These are phyloP conservation scores for Xylaria curta DNA, from an alignment of 495 filamentous ascomycete species.

Conservation along the genomic window DNA sequence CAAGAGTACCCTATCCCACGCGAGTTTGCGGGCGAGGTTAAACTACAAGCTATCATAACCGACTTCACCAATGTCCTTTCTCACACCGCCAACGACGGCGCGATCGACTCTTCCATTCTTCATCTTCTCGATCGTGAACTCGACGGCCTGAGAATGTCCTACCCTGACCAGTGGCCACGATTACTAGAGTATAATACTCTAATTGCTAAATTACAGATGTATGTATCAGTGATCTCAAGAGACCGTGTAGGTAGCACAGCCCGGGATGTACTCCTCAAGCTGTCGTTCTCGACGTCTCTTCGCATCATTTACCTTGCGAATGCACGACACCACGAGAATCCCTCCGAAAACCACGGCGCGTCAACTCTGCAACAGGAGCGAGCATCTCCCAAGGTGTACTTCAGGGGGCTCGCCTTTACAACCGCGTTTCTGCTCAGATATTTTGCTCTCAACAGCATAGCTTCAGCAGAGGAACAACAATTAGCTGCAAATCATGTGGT, in stretches of 20 bases:
- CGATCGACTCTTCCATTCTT: constrained; percentile 39
- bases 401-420: constrained; percentile 34
- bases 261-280: constrained; percentile 36
- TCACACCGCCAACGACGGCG: constrained; percentile 37
- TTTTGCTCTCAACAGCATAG: constrained; percentile 30
- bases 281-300: constrained; percentile 23
- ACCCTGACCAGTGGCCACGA: constrained; percentile 35
- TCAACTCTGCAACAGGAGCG: constrained; percentile 23
- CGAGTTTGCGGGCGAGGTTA: constrained; percentile 34
- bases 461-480: constrained; percentile 38
- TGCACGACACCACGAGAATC: constrained; percentile 21
- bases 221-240: constrained; percentile 35
- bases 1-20: constrained; percentile 33
- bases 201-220: constrained; percentile 36
- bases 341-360: constrained; percentile 16
- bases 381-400: constrained; percentile 37
- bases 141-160: constrained; percentile 33
- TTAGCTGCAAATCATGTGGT: constrained; percentile 40
- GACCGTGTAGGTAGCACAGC: constrained; percentile 26
- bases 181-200: constrained; percentile 34
- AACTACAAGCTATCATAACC: constrained; percentile 33
- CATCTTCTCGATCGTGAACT: constrained; percentile 43
- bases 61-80: constrained; percentile 36
- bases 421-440: constrained; percentile 38
- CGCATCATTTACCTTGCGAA: constrained; percentile 19